Percentiles rank a stretch among this genome's conserved stretches.
Conservation (phyloP, 2,329 filamentous ascomycete genomes). For the Colletotrichum spaethianum region DNA sequence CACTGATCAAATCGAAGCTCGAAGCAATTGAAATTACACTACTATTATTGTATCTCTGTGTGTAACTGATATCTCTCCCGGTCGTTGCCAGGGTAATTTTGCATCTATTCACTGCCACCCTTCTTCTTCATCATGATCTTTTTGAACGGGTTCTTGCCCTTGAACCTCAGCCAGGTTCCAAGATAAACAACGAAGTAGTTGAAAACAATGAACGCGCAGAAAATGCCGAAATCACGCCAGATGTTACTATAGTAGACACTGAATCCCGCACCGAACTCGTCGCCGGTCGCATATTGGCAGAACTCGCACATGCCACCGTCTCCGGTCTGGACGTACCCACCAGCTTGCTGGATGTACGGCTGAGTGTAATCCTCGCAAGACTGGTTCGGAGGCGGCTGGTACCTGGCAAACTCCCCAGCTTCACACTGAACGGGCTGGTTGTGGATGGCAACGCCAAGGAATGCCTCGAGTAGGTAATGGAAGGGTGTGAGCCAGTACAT, state of each 20-base stretch:
- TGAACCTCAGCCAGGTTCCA: slow-evolving; percentile 57
- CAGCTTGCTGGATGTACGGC: slow-evolving; percentile 64
- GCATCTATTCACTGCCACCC: background rate
- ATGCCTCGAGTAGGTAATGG: slow-evolving; percentile 75
- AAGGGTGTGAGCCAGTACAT: slow-evolving; percentile 80
- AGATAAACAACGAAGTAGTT: slow-evolving; percentile 65
- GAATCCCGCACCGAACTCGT: slow-evolving; percentile 71
- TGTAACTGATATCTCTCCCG: background rate
- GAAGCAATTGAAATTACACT: background rate
- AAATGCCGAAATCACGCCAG: slow-evolving; percentile 77
- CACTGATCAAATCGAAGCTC: background rate
- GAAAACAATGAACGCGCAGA: slow-evolving; percentile 74
- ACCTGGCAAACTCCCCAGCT: slow-evolving; percentile 70
- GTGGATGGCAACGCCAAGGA: slow-evolving; percentile 70
- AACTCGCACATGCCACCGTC: slow-evolving; percentile 72
- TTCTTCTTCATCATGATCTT: slow-evolving; percentile 48
- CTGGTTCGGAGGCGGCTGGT: slow-evolving; percentile 70
- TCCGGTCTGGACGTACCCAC: slow-evolving; percentile 73
- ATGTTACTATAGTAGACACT: slow-evolving; percentile 73
- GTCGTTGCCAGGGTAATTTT: background rate
- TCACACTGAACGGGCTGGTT: slow-evolving; percentile 69
- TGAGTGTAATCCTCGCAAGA: slow-evolving; percentile 73
- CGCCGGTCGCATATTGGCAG: slow-evolving; percentile 74
- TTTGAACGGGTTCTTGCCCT: slow-evolving; percentile 55
- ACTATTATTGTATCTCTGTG: too few relatives aligned